These are phyloP conservation scores for Parietaria judaica DNA, from an alignment of 306 rosid genomes.

Conservation along the genomic window DNA sequence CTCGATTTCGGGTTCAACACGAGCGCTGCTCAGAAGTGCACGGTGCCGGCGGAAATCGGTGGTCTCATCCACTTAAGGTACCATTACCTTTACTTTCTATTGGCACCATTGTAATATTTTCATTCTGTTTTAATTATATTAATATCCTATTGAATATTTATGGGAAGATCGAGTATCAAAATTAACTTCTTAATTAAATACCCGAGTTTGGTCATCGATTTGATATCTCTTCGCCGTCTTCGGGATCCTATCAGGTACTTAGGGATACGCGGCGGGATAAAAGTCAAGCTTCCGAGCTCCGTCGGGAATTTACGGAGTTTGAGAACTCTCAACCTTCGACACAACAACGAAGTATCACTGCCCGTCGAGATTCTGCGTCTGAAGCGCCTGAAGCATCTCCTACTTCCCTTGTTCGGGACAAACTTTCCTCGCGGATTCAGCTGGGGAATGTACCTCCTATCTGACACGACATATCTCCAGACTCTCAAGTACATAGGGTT, in stretches of 20 bases:
- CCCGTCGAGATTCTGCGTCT: conserved; percentile 2
- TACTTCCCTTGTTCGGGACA: not conserved
- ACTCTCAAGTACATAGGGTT: conserved; percentile 8
- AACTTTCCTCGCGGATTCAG: not conserved
- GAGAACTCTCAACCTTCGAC: conserved; percentile 3
- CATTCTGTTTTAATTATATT: too few species aligned
- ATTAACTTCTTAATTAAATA: too few species aligned
- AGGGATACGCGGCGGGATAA: not conserved
- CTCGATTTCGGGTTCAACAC: conserved; percentile 2
- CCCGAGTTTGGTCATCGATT: too few species aligned
- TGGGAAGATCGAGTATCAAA: too few species aligned
- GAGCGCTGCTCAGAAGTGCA: not conserved
- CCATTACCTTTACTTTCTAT: too few species aligned
- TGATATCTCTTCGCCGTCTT: too few species aligned
- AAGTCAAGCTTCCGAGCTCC: conserved; percentile 5
- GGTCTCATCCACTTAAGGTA: conserved; percentile 5
- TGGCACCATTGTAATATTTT: too few species aligned
- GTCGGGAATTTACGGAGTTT: not conserved
- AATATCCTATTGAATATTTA: too few species aligned
- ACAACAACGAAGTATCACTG: not conserved
- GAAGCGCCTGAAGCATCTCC: not conserved
- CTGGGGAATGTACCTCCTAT: conserved; percentile 1
- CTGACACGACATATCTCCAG: not conserved
- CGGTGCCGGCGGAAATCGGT: not conserved
- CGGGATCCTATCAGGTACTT: not conserved